A percentile compares a stretch with the other conserved stretches of the same genome.
Conservation (phyloP, 1,139 yeast species). For the Scheffersomyces illinoinensis region DNA sequence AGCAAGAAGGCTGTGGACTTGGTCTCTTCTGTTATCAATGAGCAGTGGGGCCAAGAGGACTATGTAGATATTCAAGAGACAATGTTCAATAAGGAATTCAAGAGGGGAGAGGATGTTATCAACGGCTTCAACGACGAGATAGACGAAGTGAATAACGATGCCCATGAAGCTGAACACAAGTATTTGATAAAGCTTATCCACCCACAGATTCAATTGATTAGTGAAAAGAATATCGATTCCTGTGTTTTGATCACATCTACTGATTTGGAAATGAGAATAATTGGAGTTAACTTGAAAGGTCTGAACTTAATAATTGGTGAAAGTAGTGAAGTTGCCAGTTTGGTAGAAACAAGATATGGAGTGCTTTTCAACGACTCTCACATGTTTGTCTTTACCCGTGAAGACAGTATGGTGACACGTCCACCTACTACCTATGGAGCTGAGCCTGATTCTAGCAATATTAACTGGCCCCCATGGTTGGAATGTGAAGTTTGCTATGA, state of each 20-base stretch:
- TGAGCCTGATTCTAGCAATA: conserved; percentile 1
- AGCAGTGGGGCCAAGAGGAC: conserved; percentile 13
- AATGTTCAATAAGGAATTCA: conserved; percentile 11
- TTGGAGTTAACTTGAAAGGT: conserved; percentile 53
- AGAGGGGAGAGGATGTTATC: conserved; percentile 34
- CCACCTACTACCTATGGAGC: conserved; percentile 29
- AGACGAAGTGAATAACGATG: conserved; percentile 21
- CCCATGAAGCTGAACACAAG: conserved; percentile 39
- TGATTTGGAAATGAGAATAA: conserved; percentile 66
- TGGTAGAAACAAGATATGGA: conserved; percentile 74
- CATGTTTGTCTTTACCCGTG: conserved; percentile 61
- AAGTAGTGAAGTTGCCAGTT: conserved; percentile 37
- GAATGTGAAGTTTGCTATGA: conserved; percentile 75
- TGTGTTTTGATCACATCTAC: conserved; percentile 62
- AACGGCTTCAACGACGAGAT: conserved; percentile 35
- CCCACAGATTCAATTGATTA: conserved; percentile 45
- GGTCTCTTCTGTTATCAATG: conserved; percentile 42
- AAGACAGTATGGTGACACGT: conserved; percentile 23
- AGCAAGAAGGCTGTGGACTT: conserved; percentile 72
- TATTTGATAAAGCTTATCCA: conserved; percentile 43
- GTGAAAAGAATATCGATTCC: conserved; percentile 33
- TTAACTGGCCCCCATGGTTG: conserved; percentile 83
- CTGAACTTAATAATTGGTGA: conserved; percentile 47
- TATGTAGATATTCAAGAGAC: conserved; percentile 14
- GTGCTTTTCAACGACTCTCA: conserved; percentile 68